Base-by-base conservation (phyloP, 2,329 filamentous ascomycete species). In the Falciphora oryzae region DNA sequence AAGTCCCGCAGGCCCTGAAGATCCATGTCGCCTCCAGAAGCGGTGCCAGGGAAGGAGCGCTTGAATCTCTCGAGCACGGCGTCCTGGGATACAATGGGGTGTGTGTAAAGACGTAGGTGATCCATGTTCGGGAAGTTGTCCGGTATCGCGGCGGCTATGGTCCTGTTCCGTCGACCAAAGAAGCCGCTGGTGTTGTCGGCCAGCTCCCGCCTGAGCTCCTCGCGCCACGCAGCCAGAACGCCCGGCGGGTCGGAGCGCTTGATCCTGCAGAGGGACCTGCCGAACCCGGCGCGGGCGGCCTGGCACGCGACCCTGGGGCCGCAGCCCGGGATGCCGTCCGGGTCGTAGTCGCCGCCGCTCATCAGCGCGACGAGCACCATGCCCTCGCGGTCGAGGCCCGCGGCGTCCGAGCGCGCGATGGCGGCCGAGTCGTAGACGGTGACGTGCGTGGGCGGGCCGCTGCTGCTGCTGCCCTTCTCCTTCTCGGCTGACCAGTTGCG, bases 281-380 rank as follows among this genome's bases (percentile, higher is more conserved):
- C 95, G 75, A 94, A 98, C 0, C 93, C 93, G 63, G 92, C 95
- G 71, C 86, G 86, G 44, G 93, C 93, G 64, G 95, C 96, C 73
- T 97, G 92, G 69, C 91, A 95, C 0, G 95, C 94, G 14, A 93
- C 81, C 72, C 94, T 96, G 61, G 92, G 86, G 1, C 95, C 95
- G 70, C 93, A 96, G 4, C 91, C 90, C 0, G 91, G 88, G 22
- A 99, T 89, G 0, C 95, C 95, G 64, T 92, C 91, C 0, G 93
- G 91, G 0, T 94, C 81, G 70, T 99, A 99, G 75, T 99, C 95
- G 8, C 95, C 95, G 8, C 95, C 95, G 70, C 93, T 97, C 85
- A 99, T 93, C 67, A 99, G 79, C 0, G 95, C 95, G 27, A 98
- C 90, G 16, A 99, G 79, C 28, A 98, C 89, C 93, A 99, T 96